These are phyloP conservation scores for Pleurotus citrinopileatus DNA, from an alignment of 768 basidiomycete genomes.

Conservation along the genomic window DNA sequence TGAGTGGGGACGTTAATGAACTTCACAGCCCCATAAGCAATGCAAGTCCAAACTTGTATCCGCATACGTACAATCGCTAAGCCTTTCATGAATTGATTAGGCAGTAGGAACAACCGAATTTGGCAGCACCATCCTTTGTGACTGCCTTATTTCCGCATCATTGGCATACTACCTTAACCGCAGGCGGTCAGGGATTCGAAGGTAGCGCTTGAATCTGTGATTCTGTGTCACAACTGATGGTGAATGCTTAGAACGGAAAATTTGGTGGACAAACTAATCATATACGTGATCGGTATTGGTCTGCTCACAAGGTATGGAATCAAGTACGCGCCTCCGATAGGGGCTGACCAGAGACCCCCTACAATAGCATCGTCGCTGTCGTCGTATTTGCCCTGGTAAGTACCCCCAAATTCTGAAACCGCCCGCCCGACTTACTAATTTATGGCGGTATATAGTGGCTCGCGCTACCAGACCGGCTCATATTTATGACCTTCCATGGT, in stretches of 20 bases:
- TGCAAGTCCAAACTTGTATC: not conserved
- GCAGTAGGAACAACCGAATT: not conserved
- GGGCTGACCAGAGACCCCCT: too few species aligned
- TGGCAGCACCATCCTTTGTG: not conserved
- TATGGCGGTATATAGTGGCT: not conserved
- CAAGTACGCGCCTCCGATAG: too few species aligned
- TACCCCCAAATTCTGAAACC: too few species aligned
- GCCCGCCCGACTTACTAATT: not conserved
- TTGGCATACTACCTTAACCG: conserved; percentile 2
- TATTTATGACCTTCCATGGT: conserved; percentile 5
- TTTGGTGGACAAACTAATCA: conserved; percentile 4
- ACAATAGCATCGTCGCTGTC: not conserved
- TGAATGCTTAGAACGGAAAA: conserved; percentile 1
- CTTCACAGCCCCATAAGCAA: not conserved
- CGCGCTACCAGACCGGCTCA: conserved; percentile 1
- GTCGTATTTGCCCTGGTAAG: conserved; percentile 1
- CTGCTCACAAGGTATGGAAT: not conserved
- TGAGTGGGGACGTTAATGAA: not conserved
- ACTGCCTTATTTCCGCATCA: conserved; percentile 3
- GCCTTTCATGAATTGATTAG: not conserved
- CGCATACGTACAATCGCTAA: not conserved
- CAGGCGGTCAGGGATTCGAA: not conserved
- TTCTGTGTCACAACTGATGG: not conserved
- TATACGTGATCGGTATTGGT: conserved; percentile 1
- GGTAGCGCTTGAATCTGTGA: not conserved